Conservation (phyloP, 2,329 filamentous ascomycete genomes). For the Aspergillus sergii region DNA sequence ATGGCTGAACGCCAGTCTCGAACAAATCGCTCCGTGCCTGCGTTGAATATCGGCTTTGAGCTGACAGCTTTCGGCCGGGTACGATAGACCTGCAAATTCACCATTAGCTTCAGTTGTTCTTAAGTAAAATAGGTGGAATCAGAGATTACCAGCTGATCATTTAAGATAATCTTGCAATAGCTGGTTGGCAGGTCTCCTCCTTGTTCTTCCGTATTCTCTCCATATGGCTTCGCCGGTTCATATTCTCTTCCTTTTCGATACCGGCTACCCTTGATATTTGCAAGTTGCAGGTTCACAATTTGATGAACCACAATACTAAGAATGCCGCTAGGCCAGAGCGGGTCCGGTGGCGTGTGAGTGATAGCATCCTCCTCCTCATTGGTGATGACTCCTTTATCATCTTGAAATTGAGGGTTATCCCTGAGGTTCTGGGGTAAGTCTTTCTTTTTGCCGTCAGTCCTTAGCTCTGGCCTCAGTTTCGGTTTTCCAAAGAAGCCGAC, state of each 20-base stretch:
- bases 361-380: slow-evolving; percentile 79
- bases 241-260: slow-evolving; percentile 84
- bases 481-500: slow-evolving; percentile 94
- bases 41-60: slow-evolving; percentile 95
- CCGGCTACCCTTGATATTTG: slow-evolving; percentile 81
- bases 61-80: slow-evolving; percentile 94
- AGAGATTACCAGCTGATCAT: slow-evolving; percentile 71
- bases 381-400: slow-evolving; percentile 79
- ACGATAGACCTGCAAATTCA: slow-evolving; percentile 67
- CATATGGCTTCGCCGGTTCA: slow-evolving; percentile 81
- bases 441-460: slow-evolving; percentile 83
- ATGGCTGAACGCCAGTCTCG: slow-evolving; percentile 90
- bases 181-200: slow-evolving; percentile 79
- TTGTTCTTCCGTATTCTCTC: slow-evolving; percentile 84
- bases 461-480: slow-evolving; percentile 78
- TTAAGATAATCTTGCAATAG: slow-evolving; percentile 90
- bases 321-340: slow-evolving; percentile 92
- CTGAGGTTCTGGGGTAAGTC: slow-evolving; percentile 73
- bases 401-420: slow-evolving; percentile 76
- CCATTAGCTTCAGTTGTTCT: not conserved
- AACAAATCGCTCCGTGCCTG: slow-evolving; percentile 88
- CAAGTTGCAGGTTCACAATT: slow-evolving; percentile 91
- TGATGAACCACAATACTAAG: slow-evolving; percentile 87
- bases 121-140: not conserved
- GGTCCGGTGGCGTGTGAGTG: slow-evolving; percentile 86